Base-by-base conservation (phyloP, 140 eudicot genomes). In the Stevia rebaudiana region DNA sequence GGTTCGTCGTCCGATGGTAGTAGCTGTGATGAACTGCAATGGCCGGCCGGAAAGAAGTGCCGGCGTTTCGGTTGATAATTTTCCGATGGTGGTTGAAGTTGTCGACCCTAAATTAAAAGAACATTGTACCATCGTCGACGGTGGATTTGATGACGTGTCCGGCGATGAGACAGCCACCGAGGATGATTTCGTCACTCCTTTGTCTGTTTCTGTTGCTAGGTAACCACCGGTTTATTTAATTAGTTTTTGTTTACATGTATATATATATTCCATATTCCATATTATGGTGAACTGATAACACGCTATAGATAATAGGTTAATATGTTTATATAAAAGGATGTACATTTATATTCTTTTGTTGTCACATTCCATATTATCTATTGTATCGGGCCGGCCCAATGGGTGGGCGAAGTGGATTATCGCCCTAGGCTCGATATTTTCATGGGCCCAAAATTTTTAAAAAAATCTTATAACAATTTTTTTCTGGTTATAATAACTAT, bases 31-130 rank as follows among this genome's bases (percentile, higher is more conserved):
- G 61, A 58, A 79, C 62, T 51, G 83, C 36, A 84, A 77, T 35
- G 80, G 79, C 22, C 79, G 76, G 13, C 73, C 79, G 13, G 95
- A 87, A 44, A 76, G 72, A 50, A 84, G 65, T 66, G 82, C 47
- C 67, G 35, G 55, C 65, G 78, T 82, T 49, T 74, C 84, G 65
- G 74, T 79, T 51, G 94, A 80, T 58, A 72, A 40, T 49, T 74
- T 41, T 56, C 79, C 74, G 41, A 59, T 50, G 19, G 69, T 72
- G 6, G 64, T 74, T 2, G 79, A 67, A 58, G 40, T 49, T 18
- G 69, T 33, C 46, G 78, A 65, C 36, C 40, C 67, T 18, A 74
- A 53, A 11, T 51, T 40, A 13, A 57, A 64, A 39, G 22, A 46
- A 16, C 69, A 11, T 12, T 22, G 48, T 11, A 30, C 69, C 19